A percentile compares a stretch with the other conserved stretches of the same genome.
Conservation (phyloP, 139 green algal species). For the Haematococcus lacustris region DNA sequence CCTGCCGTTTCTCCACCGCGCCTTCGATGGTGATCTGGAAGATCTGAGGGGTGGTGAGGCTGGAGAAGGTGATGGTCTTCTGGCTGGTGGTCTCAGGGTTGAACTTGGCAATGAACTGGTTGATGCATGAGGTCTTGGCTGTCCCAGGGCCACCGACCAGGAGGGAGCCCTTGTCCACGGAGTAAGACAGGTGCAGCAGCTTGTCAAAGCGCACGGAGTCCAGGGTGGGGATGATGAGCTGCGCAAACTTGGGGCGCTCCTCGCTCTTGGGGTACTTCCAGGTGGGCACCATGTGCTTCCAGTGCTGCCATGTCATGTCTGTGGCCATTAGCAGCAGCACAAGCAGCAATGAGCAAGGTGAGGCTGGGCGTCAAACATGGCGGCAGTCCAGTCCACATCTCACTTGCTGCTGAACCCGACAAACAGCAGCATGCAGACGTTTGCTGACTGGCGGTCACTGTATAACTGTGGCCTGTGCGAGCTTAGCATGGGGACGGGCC, state of each 20-base stretch:
- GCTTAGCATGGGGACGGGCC: too few relatives aligned
- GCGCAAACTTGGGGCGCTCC: slow-evolving; percentile 81
- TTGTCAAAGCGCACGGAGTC: slow-evolving; percentile 68
- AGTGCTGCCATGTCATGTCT: slow-evolving; percentile 69
- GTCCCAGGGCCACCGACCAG: slow-evolving; percentile 87
- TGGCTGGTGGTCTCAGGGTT: slow-evolving; percentile 49
- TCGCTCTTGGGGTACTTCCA: slow-evolving; percentile 75
- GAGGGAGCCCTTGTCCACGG: slow-evolving; percentile 57
- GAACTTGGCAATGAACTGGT: slow-evolving; percentile 76
- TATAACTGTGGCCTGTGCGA: too few relatives aligned
- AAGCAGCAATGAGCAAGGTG: too few relatives aligned
- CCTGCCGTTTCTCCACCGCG: slow-evolving; percentile 87
- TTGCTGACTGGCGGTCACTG: too few relatives aligned
- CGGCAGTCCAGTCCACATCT: too few relatives aligned
- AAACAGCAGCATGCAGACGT: too few relatives aligned
- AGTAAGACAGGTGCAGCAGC: slow-evolving; percentile 69
- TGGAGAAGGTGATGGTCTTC: slow-evolving; percentile 93
- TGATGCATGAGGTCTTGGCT: slow-evolving; percentile 83
- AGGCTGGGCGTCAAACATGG: too few relatives aligned
- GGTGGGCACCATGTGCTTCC: slow-evolving; percentile 62
- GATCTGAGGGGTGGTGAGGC: slow-evolving; percentile 82
- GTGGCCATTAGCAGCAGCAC: too few relatives aligned
- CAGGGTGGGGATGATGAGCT: slow-evolving; percentile 87
- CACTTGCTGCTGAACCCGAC: too few relatives aligned
- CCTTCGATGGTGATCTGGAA: slow-evolving; percentile 82